Evolutionary conservation across 345 rosid genomes (phyloP).

Genomic region (Hibiscus tridactylites): DNA sequence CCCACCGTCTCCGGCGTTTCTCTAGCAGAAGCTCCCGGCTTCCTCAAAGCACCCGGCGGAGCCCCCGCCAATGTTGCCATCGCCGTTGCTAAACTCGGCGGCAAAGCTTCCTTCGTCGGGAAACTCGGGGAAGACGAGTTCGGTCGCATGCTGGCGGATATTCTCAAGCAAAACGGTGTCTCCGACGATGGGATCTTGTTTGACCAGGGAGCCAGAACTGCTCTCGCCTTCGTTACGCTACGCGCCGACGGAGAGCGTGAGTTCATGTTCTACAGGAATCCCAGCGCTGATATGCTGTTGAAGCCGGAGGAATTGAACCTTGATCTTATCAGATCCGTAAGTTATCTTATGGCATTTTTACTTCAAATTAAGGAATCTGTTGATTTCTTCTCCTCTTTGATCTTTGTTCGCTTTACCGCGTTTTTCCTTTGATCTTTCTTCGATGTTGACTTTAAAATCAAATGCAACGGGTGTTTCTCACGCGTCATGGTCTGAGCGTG

Average conservation of each 20-base stretch:
- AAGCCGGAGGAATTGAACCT: conserved; percentile 78
- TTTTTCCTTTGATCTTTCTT: neutral
- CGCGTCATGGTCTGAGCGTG: neutral
- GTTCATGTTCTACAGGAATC: conserved; percentile 92
- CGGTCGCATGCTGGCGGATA: conserved; percentile 92
- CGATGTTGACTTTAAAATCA: neutral
- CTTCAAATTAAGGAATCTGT: neutral
- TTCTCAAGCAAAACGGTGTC: conserved; percentile 80
- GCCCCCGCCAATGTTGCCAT: conserved; percentile 99
- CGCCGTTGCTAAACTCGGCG: conserved; percentile 77
- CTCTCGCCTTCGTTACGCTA: conserved; percentile 84
- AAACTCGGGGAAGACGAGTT: conserved; percentile 98
- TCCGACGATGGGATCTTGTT: conserved; percentile 66
- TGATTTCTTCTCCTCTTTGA: neutral
- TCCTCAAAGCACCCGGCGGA: conserved; percentile 94
- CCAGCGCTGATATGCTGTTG: conserved; percentile 94
- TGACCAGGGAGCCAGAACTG: conserved; percentile 94
- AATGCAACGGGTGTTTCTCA: neutral
- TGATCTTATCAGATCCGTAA: conserved; percentile 82
- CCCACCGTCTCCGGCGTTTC: conserved; percentile 94
- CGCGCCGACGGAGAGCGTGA: conserved; percentile 98
- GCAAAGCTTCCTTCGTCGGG: conserved; percentile 72
- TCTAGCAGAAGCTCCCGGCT: conserved; percentile 95
- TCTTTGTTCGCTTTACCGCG: neutral
- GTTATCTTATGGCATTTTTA: conserved; percentile 11